These are phyloP conservation scores for Microdochium bolleyi DNA, from an alignment of 2,329 filamentous ascomycete genomes.

Conservation along the genomic window DNA sequence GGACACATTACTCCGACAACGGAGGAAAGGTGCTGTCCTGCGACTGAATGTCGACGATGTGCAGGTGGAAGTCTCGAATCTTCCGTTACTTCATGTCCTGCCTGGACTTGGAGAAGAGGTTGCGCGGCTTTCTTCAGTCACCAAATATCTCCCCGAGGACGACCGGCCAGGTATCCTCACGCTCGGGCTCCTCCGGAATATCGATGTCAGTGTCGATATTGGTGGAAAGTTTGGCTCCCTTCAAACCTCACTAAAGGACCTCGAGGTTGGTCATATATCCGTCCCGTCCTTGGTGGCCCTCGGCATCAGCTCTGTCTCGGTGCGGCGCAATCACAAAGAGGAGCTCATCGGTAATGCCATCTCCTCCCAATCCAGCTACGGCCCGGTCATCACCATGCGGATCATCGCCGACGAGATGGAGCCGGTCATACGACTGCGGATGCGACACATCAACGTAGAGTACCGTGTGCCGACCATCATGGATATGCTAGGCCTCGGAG, in stretches of 20 bases:
- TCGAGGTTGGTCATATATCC: constrained; percentile 75
- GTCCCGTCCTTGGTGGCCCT: constrained; percentile 76
- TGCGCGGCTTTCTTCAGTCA: constrained; percentile 72
- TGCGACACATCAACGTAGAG: constrained; percentile 79
- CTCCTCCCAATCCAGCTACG: constrained; percentile 13
- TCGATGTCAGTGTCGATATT: constrained; percentile 55
- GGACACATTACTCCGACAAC: constrained; percentile 79
- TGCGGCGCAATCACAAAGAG: constrained; percentile 60
- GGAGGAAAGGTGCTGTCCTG: constrained; percentile 77
- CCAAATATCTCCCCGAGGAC: constrained; percentile 93
- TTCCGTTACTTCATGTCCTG: constrained; percentile 60
- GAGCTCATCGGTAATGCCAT: constrained; percentile 56
- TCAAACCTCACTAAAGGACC: constrained; percentile 46
- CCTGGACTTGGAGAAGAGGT: constrained; percentile 70
- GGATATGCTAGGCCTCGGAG: constrained; percentile 64
- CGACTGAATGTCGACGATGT: constrained; percentile 60
- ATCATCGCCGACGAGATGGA: constrained; percentile 94
- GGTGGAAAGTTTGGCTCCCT: constrained; percentile 62
- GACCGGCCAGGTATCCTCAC: constrained; percentile 84
- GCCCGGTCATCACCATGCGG: constrained; percentile 70
- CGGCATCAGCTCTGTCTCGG: constrained; percentile 55
- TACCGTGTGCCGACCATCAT: constrained; percentile 81
- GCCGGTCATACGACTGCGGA: constrained; percentile 78
- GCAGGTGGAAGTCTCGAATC: constrained; percentile 52
- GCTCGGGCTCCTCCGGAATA: constrained; percentile 56